phyloP scores from a whole-genome alignment of 1,284 basidiomycete species.

The Sporisorium iseilematis-ciliati region DNA sequence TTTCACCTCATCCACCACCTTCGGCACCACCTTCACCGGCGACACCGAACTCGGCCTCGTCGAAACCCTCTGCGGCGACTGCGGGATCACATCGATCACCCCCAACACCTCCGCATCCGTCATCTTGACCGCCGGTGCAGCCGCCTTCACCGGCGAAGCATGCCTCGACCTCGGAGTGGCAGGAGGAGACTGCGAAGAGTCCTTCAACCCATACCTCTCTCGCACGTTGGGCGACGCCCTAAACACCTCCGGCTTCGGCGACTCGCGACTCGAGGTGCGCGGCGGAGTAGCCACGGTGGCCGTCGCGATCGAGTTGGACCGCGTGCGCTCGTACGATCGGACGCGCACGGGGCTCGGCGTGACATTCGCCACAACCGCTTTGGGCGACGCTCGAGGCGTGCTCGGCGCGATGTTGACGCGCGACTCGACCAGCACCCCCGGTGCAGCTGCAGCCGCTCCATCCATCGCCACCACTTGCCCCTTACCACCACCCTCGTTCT shows the following conservation, averaged over 20 bases:
- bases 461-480: neutral
- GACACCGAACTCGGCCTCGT: neutral
- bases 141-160: conserved; percentile 15
- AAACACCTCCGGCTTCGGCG: conserved; percentile 24
- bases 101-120: conserved; percentile 44
- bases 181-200: conserved; percentile 21
- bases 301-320: conserved; percentile 27
- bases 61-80: neutral
- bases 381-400: conserved; percentile 29
- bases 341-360: conserved; percentile 29
- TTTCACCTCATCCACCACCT: neutral
- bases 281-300: conserved; percentile 10
- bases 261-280: conserved; percentile 3
- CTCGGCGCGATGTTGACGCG: conserved; percentile 33
- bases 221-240: conserved; percentile 33
- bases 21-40: neutral
- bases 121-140: neutral
- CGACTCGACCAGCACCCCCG: conserved; percentile 42
- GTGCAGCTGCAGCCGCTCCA: neutral
- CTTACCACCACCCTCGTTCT: neutral
- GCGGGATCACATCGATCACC: conserved; percentile 35
- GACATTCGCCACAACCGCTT: conserved; percentile 24
- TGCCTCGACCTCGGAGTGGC: conserved; percentile 1
- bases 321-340: conserved; percentile 12
- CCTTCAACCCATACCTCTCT: conserved; percentile 32